phyloP scores from a whole-genome alignment of 768 basidiomycete genomes.

The Trametes villosa region DNA sequence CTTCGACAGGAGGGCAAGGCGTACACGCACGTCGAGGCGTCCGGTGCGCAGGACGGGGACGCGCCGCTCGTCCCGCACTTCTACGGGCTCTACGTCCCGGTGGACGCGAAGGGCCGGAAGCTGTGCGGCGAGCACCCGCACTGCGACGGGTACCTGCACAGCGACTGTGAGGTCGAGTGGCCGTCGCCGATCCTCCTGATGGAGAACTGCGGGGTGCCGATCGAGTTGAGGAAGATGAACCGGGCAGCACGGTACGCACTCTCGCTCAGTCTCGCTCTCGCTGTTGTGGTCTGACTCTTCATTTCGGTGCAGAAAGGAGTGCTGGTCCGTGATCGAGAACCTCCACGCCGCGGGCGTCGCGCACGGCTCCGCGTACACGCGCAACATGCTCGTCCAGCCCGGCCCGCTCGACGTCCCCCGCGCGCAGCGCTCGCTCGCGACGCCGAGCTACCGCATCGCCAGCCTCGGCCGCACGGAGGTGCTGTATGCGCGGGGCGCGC shows the following conservation, averaged over 20 bases:
- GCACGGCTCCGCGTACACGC: slow-evolving; percentile 45
- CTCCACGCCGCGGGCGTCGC: slow-evolving; percentile 45
- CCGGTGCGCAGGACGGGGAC: slow-evolving; percentile 41
- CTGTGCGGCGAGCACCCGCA: slow-evolving; percentile 1
- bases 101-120: slow-evolving; percentile 12
- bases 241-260: slow-evolving; percentile 17
- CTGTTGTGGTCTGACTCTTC: background rate
- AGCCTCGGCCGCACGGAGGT: slow-evolving; percentile 48
- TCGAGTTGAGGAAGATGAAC: slow-evolving; percentile 32
- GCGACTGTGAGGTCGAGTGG: slow-evolving; percentile 16
- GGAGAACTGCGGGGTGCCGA: slow-evolving; percentile 49
- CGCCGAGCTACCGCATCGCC: slow-evolving; percentile 49
- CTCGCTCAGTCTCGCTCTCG: background rate
- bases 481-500: background rate
- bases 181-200: slow-evolving; percentile 48
- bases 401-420: slow-evolving; percentile 43
- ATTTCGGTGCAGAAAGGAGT: slow-evolving; percentile 21
- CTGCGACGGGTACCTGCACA: slow-evolving; percentile 26
- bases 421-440: slow-evolving; percentile 30
- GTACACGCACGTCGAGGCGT: slow-evolving; percentile 49
- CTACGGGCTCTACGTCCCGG: slow-evolving; percentile 59
- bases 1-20: slow-evolving; percentile 45
- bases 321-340: slow-evolving; percentile 41
- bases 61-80: slow-evolving; percentile 60
- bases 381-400: slow-evolving; percentile 49